Percentiles rank a stretch among this genome's conserved stretches.
Conservation (phyloP, 2,329 filamentous ascomycete genomes). For the Claviceps spartinae region DNA sequence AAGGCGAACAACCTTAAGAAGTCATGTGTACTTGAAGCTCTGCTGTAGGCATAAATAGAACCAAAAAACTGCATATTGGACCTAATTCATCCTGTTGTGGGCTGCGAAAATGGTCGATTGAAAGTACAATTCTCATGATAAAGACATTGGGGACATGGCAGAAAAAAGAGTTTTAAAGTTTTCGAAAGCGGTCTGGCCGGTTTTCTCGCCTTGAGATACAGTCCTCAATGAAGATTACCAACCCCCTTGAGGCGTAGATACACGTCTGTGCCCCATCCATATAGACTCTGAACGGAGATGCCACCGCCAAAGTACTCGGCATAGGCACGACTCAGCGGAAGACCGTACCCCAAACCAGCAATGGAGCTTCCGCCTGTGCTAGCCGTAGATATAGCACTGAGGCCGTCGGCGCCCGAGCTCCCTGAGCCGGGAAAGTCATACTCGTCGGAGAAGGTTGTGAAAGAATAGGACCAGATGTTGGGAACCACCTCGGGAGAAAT, state of each 20-base stretch:
- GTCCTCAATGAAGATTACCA: conserved; percentile 31
- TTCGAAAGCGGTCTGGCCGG: too few species aligned
- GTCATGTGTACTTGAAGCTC: too few species aligned
- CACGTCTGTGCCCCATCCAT: conserved; percentile 76
- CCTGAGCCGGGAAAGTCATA: conserved; percentile 27
- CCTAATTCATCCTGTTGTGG: too few species aligned
- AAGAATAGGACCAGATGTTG: conserved; percentile 94
- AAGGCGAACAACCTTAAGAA: too few species aligned
- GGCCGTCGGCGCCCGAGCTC: conserved; percentile 40
- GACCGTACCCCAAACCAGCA: conserved; percentile 81
- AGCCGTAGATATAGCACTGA: conserved; percentile 61
- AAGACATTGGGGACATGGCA: too few species aligned
- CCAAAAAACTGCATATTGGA: too few species aligned
- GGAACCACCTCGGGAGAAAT: conserved; percentile 73
- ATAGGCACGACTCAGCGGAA: conserved; percentile 83
- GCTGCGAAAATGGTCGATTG: too few species aligned
- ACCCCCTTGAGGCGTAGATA: conserved; percentile 53
- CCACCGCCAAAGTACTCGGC: conserved; percentile 97
- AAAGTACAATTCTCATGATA: too few species aligned
- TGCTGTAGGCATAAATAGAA: too few species aligned
- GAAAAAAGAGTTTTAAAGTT: too few species aligned
- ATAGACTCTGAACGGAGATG: conserved; percentile 86
- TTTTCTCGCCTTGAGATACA: neutral
- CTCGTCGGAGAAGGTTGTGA: conserved; percentile 76
- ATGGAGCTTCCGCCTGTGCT: conserved; percentile 69